phyloP scores from a whole-genome alignment of 495 filamentous ascomycete species.

The Neurospora sp. region DNA sequence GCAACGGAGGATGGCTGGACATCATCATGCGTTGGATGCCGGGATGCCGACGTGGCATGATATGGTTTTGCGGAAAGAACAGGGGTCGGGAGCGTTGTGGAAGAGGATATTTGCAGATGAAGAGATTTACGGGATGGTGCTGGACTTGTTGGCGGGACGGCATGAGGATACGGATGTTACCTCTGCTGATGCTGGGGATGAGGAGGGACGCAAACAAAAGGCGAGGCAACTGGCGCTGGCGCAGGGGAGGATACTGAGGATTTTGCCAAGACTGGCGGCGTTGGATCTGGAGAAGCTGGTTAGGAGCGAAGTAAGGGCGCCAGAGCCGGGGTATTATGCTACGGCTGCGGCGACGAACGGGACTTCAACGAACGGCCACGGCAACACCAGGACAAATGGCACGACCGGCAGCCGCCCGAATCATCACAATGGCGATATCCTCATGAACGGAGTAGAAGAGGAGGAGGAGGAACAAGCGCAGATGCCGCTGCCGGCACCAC shows the following conservation, averaged over 20 bases:
- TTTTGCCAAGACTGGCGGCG: slow-evolving; percentile 56
- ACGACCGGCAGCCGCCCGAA: background rate
- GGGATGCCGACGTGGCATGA: slow-evolving; percentile 6
- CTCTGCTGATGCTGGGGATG: background rate
- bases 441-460: slow-evolving; percentile 16
- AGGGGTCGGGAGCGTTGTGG: slow-evolving; percentile 65
- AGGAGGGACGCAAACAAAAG: background rate
- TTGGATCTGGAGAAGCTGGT: slow-evolving; percentile 55
- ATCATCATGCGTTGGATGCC: background rate
- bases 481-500: slow-evolving; percentile 19
- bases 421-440: background rate
- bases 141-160: slow-evolving; percentile 45
- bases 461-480: background rate
- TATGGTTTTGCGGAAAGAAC: slow-evolving; percentile 24
- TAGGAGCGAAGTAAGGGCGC: slow-evolving; percentile 42
- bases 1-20: background rate
- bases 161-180: slow-evolving; percentile 28
- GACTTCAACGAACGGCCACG: background rate
- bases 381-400: background rate
- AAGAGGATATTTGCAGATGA: slow-evolving; percentile 56
- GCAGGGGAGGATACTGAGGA: slow-evolving; percentile 63
- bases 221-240: slow-evolving; percentile 62
- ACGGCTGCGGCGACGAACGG: background rate
- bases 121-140: slow-evolving; percentile 55
- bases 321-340: slow-evolving; percentile 42